These are phyloP conservation scores for Puccinia coronata DNA, from an alignment of 1,284 basidiomycete species.

Conservation along the genomic window DNA sequence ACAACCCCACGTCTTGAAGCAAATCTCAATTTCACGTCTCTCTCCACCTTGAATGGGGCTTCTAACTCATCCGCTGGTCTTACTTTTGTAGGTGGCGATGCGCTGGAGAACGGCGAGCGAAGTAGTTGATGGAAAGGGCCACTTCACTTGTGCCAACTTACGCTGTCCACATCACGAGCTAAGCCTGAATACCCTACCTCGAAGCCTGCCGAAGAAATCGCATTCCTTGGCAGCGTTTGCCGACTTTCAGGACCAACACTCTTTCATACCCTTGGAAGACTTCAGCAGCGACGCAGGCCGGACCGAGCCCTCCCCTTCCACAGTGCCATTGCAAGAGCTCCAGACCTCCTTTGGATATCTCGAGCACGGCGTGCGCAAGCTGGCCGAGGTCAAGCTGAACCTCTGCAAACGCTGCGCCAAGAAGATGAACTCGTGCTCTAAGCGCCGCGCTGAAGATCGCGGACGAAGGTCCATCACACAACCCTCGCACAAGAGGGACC, in stretches of 20 bases:
- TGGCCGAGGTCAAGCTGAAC: constrained; percentile 45
- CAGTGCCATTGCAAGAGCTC: neutral
- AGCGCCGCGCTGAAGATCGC: neutral
- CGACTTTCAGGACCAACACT: constrained; percentile 24
- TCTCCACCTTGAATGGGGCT: neutral
- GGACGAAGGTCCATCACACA: neutral
- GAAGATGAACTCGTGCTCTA: constrained; percentile 40
- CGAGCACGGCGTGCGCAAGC: constrained; percentile 32
- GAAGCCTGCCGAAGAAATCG: neutral
- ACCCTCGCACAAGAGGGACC: neutral
- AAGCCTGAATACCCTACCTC: neutral
- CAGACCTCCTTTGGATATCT: constrained; percentile 45
- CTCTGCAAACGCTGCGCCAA: constrained; percentile 40
- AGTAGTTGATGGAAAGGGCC: constrained; percentile 47
- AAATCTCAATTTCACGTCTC: neutral
- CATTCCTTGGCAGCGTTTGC: neutral
- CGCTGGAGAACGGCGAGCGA: constrained; percentile 47
- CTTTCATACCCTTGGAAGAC: constrained; percentile 39
- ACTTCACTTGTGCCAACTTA: constrained; percentile 45
- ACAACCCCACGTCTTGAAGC: neutral
- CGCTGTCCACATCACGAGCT: constrained; percentile 38
- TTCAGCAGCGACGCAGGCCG: neutral
- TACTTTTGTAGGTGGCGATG: constrained; percentile 42
- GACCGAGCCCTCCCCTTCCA: neutral
- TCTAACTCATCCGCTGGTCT: neutral